phyloP scores from a whole-genome alignment of 257 asterid species.

The Rauvolfia tetraphylla region DNA sequence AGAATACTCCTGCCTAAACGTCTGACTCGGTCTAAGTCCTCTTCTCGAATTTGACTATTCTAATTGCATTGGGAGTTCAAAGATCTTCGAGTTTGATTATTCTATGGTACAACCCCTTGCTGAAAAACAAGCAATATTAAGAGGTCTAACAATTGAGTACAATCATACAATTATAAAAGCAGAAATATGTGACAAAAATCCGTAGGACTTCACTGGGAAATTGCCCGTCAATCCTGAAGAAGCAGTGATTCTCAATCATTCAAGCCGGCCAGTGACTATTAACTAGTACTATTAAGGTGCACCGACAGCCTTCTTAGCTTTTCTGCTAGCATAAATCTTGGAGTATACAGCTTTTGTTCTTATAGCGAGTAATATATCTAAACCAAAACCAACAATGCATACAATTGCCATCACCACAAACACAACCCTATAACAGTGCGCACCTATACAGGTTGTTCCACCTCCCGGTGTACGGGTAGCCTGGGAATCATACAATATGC shows the following conservation, averaged over 20 bases:
- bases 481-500: slow-evolving; percentile 33
- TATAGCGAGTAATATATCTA: slow-evolving; percentile 30
- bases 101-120: too few relatives aligned
- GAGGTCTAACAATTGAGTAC: background rate
- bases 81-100: too few relatives aligned
- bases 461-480: slow-evolving; percentile 35
- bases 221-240: background rate
- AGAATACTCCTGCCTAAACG: too few relatives aligned
- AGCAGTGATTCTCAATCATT: background rate
- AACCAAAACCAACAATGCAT: slow-evolving; percentile 35
- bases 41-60: too few relatives aligned
- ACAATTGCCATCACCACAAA: slow-evolving; percentile 44
- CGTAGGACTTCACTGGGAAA: background rate
- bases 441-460: slow-evolving; percentile 38
- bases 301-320: slow-evolving; percentile 18
- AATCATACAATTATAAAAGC: background rate
- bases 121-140: too few relatives aligned
- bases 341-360: slow-evolving; percentile 33
- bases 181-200: background rate
- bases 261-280: background rate
- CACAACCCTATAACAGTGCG: slow-evolving; percentile 45
- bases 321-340: slow-evolving; percentile 32
- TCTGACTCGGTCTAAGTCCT: too few relatives aligned
- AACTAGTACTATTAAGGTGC: background rate
- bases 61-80: too few relatives aligned